Base-by-base conservation (phyloP, 768 basidiomycete species). In the Podaxis pistillaris region DNA sequence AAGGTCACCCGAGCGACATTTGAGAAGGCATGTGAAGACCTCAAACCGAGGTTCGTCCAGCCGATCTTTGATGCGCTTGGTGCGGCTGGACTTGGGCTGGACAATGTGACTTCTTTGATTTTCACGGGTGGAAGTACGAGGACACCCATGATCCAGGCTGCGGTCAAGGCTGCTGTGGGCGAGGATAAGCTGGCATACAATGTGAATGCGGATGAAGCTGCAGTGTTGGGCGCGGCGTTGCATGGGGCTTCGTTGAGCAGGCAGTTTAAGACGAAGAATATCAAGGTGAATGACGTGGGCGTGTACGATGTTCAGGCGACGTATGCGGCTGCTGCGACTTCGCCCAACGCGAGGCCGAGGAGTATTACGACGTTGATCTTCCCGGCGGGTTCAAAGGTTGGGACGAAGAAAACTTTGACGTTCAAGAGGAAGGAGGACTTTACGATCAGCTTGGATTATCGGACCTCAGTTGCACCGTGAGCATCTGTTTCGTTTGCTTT, bases 181-280 rank as follows among this genome's bases (percentile, higher is more conserved):
- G 87, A 90, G 85, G 85, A 88, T 57, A 93, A 92, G 74, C 90
- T 98, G 62, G 93, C 96, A 4, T 81, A 89, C 70, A 98, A 98
- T 67, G 93, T 99, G 64, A 98, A 99, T 72, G 90, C 96, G 0
- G 97, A 98, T 71, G 97, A 99, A 76, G 93, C 94, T 0, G 92
- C 91, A 26, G 96, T 98, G 19, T 84, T 99, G 49, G 94, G 89
- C 47, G 95, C 96, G 24, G 96, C 92, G 1, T 87, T 97, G 54
- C 88, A 96, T 65, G 97, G 96, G 15, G 96, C 97, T 3, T 82
- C 86, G 24, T 82, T 96, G 28, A 94, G 90, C 67, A 82, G 90
- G 44, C 93, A 93, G 69, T 98, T 97, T 83, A 91, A 91, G 78
- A 97, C 97, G 54, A 99, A 98, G 78, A 87, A 90, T 68, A 90